Evolutionary conservation across 108 stramenopile species (phyloP), one percentile per base, ranked within the genome.

Genomic region (Skeletonema menzelii): DNA sequence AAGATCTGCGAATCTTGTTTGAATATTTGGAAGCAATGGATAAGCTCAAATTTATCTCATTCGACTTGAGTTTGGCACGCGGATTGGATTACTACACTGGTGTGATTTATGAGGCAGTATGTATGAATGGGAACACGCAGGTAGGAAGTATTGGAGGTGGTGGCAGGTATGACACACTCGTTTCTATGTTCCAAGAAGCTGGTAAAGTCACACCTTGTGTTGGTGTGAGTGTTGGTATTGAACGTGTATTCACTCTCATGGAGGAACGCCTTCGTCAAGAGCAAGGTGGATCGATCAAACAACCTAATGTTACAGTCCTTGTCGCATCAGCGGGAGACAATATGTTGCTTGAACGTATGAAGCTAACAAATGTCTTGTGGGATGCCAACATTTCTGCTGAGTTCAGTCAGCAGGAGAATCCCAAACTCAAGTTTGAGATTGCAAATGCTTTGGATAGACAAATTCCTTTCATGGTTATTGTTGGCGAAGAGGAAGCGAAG

Each of bases 31-130:
- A 96, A 56, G 88, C 91, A 58, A 94, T 96, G 91, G 93, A 83
- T 46, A 83, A 80, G 13, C 88, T 96, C 27, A 17, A 74, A 20
- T 80, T 79, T 65, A 75, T 82, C 46, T 89, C 87, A 1, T 95
- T 97, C 58, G 96, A 97, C 47, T 77, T 97, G 40, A 88, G 88
- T 63, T 77, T 97, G 56, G 96, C 96, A 8, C 85, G 96, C 8
- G 96, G 96, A 13, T 84, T 97, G 46, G 94, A 95, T 72, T 97
- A 97, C 90, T 97, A 97, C 76, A 97, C 95, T 19, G 96, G 96
- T 26, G 84, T 96, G 38, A 97, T 97, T 79, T 97, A 97, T 77
- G 96, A 97, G 82, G 95, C 92, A 20, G 91, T 97, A 8, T 87
- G 86, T 59, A 85, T 87, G 83, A 85, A 73, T 62, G 88, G 83